phyloP scores from a whole-genome alignment of 116 monocot species.

The Phalaenopsis hybrid region DNA sequence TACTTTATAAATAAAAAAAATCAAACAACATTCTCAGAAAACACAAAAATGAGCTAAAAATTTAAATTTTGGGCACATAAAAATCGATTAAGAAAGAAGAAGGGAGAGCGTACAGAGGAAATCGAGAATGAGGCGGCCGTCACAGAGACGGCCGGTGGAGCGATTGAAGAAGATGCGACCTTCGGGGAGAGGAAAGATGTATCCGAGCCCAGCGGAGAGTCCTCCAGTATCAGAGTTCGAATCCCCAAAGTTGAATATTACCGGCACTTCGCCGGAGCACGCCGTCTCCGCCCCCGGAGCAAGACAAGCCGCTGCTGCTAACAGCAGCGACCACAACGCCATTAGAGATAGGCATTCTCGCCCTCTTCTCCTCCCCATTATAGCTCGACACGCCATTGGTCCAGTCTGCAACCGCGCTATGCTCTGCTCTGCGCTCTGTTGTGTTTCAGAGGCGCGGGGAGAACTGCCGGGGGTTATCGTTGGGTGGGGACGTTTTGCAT shows the following conservation, averaged over 20 bases:
- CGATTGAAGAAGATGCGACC: slow-evolving; percentile 47
- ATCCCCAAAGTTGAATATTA: slow-evolving; percentile 70
- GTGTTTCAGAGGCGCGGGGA: too few species aligned
- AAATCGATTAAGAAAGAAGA: neutral
- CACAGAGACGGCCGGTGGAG: slow-evolving; percentile 33
- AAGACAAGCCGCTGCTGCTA: neutral
- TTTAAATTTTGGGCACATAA: too few species aligned
- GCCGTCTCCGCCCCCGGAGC: slow-evolving; percentile 3
- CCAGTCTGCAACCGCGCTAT: too few species aligned
- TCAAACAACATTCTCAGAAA: too few species aligned
- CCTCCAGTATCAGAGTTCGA: slow-evolving; percentile 81
- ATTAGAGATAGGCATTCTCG: neutral
- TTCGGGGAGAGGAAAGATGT: slow-evolving; percentile 14
- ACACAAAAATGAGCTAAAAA: too few species aligned
- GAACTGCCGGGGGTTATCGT: too few species aligned
- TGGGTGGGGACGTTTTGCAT: too few species aligned
- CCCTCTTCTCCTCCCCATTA: neutral
- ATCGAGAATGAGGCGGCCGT: slow-evolving; percentile 55
- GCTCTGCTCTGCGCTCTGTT: too few species aligned
- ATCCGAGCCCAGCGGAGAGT: slow-evolving; percentile 37
- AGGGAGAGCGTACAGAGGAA: slow-evolving; percentile 42
- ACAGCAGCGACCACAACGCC: neutral
- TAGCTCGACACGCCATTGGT: too few species aligned
- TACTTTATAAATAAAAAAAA: too few species aligned
- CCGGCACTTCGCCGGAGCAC: slow-evolving; percentile 10